A percentile compares a stretch with the other conserved stretches of the same genome.
These are phyloP conservation scores for Moelleriella libera DNA, from an alignment of 2,329 filamentous ascomycete species.

Conservation along the genomic window DNA sequence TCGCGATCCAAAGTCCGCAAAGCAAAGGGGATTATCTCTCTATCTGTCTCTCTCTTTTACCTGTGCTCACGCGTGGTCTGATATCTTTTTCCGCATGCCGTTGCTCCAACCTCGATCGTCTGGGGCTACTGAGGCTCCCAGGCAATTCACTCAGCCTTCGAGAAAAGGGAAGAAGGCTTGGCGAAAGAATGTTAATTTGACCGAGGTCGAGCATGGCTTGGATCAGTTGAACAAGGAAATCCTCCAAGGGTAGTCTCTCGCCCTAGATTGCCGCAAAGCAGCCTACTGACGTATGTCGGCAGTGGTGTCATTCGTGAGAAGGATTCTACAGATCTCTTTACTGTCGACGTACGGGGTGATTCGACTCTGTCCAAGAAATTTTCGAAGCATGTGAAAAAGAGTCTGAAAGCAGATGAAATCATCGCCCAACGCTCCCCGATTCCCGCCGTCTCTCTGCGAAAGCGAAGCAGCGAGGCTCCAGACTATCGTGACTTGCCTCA, in stretches of 20 bases:
- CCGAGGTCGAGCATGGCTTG: conserved; percentile 70
- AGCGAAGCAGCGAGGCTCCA: conserved; percentile 56
- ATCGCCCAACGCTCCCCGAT: conserved; percentile 72
- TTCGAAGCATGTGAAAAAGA: conserved; percentile 56
- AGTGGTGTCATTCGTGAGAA: conserved; percentile 82
- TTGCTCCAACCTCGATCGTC: conserved; percentile 29
- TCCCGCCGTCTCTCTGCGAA: conserved; percentile 63
- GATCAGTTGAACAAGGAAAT: conserved; percentile 78
- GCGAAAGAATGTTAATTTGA: conserved; percentile 95
- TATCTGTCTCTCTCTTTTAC: background rate
- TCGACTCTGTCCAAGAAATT: conserved; percentile 47
- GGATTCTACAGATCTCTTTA: conserved; percentile 70
- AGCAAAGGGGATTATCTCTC: background rate
- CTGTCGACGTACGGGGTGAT: conserved; percentile 64
- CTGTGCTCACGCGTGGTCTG: background rate
- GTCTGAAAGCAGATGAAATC: conserved; percentile 83
- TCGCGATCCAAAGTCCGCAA: too few relatives aligned
- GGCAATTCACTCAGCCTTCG: conserved; percentile 76
- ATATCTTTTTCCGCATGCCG: conserved; percentile 28
- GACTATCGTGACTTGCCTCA: conserved; percentile 53
- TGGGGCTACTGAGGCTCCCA: conserved; percentile 47
- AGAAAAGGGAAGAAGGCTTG: conserved; percentile 97
- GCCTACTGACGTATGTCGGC: conserved; percentile 1
- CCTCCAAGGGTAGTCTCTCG: conserved; percentile 57
- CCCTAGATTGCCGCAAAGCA: too few relatives aligned